Evolutionary conservation across 345 rosid genomes (phyloP).

Genomic region (Eucalyptus grandis): DNA sequence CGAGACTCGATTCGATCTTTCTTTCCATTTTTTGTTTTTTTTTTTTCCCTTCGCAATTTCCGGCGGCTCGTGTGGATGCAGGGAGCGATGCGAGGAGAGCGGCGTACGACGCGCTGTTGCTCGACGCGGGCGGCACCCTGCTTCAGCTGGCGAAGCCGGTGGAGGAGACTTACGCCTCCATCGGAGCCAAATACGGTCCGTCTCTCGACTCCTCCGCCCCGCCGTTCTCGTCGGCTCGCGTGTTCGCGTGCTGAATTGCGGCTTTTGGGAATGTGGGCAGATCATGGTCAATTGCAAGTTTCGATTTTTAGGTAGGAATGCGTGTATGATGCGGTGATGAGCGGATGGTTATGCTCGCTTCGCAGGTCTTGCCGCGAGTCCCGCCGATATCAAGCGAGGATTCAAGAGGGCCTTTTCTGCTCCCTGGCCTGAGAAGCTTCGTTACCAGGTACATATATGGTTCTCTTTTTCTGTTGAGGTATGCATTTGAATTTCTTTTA

Average conservation of each 20-base stretch:
- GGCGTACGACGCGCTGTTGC: slow-evolving; percentile 63
- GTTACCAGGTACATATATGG: slow-evolving; percentile 48
- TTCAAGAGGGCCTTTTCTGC: slow-evolving; percentile 77
- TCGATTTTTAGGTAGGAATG: not conserved
- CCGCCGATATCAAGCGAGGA: slow-evolving; percentile 72
- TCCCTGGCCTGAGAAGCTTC: slow-evolving; percentile 76
- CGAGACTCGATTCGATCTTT: not conserved
- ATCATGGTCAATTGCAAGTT: not conserved
- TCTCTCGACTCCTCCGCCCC: not conserved
- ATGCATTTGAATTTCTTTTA: not conserved
- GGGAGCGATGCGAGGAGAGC: slow-evolving; percentile 24
- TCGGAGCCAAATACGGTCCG: slow-evolving; percentile 73
- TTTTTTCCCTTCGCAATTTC: not conserved
- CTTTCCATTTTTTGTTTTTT: not conserved
- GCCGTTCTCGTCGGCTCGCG: not conserved
- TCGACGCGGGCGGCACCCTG: slow-evolving; percentile 94
- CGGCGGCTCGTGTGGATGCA: not conserved
- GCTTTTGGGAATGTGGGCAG: not conserved
- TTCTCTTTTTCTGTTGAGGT: not conserved
- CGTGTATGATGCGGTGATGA: not conserved
- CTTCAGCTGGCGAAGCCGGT: slow-evolving; percentile 71
- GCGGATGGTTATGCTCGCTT: not conserved
- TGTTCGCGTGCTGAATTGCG: not conserved
- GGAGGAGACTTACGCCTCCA: slow-evolving; percentile 62
- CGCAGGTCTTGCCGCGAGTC: slow-evolving; percentile 48